Conservation (phyloP, 768 basidiomycete species). For the Auricularia sp. region DNA sequence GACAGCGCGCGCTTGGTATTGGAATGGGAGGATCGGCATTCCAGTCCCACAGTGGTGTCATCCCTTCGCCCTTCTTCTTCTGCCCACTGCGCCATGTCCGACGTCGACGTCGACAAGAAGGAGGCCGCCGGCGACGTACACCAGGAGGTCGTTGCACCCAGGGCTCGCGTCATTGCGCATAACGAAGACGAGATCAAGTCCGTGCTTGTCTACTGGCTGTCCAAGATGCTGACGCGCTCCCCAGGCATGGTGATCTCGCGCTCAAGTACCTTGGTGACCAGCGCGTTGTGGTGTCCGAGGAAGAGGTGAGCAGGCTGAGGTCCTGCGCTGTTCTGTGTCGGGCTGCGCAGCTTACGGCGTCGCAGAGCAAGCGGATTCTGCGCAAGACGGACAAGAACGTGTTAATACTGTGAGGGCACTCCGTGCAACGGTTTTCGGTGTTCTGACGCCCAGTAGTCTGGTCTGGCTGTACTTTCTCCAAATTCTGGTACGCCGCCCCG, state of each 20-base stretch:
- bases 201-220: not conserved
- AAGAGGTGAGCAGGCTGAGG: conserved; percentile 19
- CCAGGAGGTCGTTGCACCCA: not conserved
- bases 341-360: conserved; percentile 12
- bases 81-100: too few relatives aligned
- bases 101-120: not conserved
- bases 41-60: too few relatives aligned
- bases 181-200: not conserved
- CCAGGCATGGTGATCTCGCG: conserved; percentile 15
- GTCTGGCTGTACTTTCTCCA: conserved; percentile 26
- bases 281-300: conserved; percentile 9
- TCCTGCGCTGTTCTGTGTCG: conserved; percentile 19
- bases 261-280: conserved; percentile 15
- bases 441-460: conserved; percentile 3
- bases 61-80: too few relatives aligned
- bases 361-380: conserved; percentile 13
- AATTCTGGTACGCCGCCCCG: conserved; percentile 12
- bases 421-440: not conserved
- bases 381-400: conserved; percentile 17
- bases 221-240: not conserved
- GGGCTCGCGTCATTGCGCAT: not conserved
- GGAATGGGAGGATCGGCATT: too few relatives aligned
- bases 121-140: not conserved
- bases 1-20: too few relatives aligned
- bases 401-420: conserved; percentile 5